Conservation (phyloP, 768 basidiomycete species). For the Suillus fuscotomentosus region DNA sequence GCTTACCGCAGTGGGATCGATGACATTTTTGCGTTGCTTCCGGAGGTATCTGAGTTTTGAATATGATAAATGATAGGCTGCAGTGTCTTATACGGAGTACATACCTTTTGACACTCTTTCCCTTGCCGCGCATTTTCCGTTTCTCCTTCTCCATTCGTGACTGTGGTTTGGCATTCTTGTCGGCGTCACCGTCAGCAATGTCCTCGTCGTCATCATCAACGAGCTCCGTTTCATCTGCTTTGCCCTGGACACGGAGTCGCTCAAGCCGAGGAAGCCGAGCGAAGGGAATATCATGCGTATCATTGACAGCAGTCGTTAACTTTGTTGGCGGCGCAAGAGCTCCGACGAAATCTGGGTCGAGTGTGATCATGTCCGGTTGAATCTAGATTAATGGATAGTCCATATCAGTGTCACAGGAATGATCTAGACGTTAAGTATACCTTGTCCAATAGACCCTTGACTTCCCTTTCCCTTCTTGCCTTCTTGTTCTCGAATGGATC, state of each 20-base stretch:
- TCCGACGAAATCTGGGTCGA: conserved; percentile 77
- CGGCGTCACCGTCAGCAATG: conserved; percentile 34
- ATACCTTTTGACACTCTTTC: conserved; percentile 80
- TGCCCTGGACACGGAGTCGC: conserved; percentile 68
- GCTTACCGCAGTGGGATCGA: conserved; percentile 76
- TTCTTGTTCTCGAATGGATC: conserved; percentile 92
- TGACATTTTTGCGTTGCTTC: conserved; percentile 93
- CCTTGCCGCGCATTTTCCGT: conserved; percentile 84
- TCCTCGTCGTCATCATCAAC: conserved; percentile 35
- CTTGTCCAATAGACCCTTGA: conserved; percentile 88
- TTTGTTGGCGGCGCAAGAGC: conserved; percentile 61
- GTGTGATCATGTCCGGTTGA: conserved; percentile 87
- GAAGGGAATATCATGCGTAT: conserved; percentile 54
- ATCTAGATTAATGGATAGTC: conserved; percentile 46
- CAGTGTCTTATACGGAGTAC: neutral
- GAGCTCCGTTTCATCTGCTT: conserved; percentile 67
- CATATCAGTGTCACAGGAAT: conserved; percentile 4
- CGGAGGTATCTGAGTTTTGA: conserved; percentile 53
- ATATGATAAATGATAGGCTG: neutral
- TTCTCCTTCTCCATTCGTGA: conserved; percentile 46
- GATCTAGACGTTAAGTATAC: conserved; percentile 32
- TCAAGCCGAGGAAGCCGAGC: conserved; percentile 79
- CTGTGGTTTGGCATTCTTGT: conserved; percentile 26
- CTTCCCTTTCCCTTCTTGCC: conserved; percentile 84
- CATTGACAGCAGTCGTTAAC: conserved; percentile 48